These are phyloP conservation scores for Sporothrix schenckii DNA, from an alignment of 2,329 filamentous ascomycete species.

Conservation along the genomic window DNA sequence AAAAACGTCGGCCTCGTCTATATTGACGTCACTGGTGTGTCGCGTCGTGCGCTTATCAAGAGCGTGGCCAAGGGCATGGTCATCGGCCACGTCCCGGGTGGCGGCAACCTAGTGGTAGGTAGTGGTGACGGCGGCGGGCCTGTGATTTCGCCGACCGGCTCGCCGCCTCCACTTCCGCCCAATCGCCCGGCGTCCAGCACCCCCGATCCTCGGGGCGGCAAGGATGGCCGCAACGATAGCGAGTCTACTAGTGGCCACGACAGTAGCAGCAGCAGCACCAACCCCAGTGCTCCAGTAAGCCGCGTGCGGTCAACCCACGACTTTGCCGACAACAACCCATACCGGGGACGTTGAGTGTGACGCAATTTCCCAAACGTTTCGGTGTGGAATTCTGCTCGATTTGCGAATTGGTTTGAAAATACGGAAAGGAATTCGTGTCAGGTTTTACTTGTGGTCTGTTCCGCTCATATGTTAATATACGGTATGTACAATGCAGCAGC, in stretches of 20 bases:
- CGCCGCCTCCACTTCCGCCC: constrained; percentile 22
- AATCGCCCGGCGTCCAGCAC: not conserved
- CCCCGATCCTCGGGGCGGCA: constrained; percentile 8
- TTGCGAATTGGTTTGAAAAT: constrained; percentile 1
- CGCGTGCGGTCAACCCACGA: constrained; percentile 29
- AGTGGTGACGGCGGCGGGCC: constrained; percentile 53
- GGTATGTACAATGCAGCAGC: not conserved
- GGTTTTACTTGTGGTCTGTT: not conserved
- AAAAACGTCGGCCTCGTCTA: constrained; percentile 98
- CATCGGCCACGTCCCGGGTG: constrained; percentile 74
- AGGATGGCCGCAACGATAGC: not conserved
- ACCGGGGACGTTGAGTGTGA: constrained; percentile 27
- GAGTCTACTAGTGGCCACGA: not conserved
- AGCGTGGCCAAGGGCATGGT: constrained; percentile 97
- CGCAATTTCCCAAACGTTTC: not conserved
- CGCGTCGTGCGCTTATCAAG: constrained; percentile 85
- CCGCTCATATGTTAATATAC: not conserved
- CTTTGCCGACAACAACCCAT: constrained; percentile 37
- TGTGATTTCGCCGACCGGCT: constrained; percentile 32
- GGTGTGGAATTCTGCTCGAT: not conserved
- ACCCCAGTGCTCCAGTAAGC: constrained; percentile 25
- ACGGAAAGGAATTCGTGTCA: not conserved
- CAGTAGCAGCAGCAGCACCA: constrained; percentile 36
- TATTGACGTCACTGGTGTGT: constrained; percentile 93
- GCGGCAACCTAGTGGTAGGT: constrained; percentile 72